Evolutionary conservation across 805 yeast species (phyloP).

Genomic region (Candida orba): DNA sequence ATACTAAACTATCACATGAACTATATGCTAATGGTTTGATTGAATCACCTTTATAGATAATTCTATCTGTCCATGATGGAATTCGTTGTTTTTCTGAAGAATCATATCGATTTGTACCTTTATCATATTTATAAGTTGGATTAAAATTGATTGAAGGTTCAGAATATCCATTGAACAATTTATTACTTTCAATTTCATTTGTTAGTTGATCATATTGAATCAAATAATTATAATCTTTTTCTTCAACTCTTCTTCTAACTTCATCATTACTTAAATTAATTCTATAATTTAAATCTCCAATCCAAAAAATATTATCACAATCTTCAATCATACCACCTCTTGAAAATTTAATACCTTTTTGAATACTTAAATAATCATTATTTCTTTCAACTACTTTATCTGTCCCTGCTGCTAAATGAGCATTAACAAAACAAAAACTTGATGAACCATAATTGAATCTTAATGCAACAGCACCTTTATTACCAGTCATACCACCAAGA

Average conservation of each 20-base stretch:
- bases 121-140: slow-evolving; percentile 92
- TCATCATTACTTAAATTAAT: slow-evolving; percentile 65
- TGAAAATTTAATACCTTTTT: slow-evolving; percentile 69
- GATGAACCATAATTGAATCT: slow-evolving; percentile 78
- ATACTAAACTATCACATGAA: slow-evolving; percentile 46
- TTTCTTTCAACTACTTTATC: slow-evolving; percentile 77
- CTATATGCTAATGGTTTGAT: slow-evolving; percentile 63
- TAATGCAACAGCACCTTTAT: slow-evolving; percentile 94
- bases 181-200: slow-evolving; percentile 61
- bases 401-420: slow-evolving; percentile 92
- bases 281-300: slow-evolving; percentile 92
- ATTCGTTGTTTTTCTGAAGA: slow-evolving; percentile 86
- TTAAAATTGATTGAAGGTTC: slow-evolving; percentile 72
- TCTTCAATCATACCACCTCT: slow-evolving; percentile 71
- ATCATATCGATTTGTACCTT: slow-evolving; percentile 63
- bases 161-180: slow-evolving; percentile 65
- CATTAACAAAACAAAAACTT: slow-evolving; percentile 75
- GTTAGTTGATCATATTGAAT: slow-evolving; percentile 73
- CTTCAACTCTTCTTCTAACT: slow-evolving; percentile 49
- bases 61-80: slow-evolving; percentile 96
- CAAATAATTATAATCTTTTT: slow-evolving; percentile 40
- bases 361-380: slow-evolving; percentile 71
- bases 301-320: slow-evolving; percentile 86
- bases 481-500: slow-evolving; percentile 93
- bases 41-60: slow-evolving; percentile 53